Conservation (phyloP, 441 rosid genomes). For the Kokia cookei region DNA sequence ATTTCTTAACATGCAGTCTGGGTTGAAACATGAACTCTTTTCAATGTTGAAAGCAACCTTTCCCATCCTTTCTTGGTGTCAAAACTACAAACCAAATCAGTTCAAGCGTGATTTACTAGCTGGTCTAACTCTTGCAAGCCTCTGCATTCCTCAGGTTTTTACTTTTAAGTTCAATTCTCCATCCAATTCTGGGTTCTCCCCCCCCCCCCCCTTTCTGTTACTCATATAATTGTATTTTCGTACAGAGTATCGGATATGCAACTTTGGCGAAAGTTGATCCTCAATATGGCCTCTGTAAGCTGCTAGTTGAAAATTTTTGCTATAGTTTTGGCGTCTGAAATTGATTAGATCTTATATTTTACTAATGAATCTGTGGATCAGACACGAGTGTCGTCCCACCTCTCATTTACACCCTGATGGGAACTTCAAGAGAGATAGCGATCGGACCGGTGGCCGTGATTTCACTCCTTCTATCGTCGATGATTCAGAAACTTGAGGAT, state of each 20-base stretch:
- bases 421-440: conserved; percentile 88
- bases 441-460: conserved; percentile 96
- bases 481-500: conserved; percentile 56
- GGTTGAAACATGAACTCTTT: conserved; percentile 19
- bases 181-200: too few relatives aligned
- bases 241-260: conserved; percentile 87
- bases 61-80: conserved; percentile 68
- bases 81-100: conserved; percentile 42
- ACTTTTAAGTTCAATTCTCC: too few relatives aligned
- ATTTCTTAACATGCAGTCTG: conserved; percentile 30
- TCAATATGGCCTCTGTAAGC: conserved; percentile 89
- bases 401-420: conserved; percentile 79
- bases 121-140: conserved; percentile 93
- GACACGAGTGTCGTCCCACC: conserved; percentile 91
- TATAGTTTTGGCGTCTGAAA: background rate
- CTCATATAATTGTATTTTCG: background rate
- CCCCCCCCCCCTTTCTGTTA: background rate
- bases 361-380: conserved; percentile 15
- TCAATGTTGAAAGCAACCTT: conserved; percentile 39
- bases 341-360: background rate
- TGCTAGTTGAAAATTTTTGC: background rate
- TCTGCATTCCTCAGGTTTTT: conserved; percentile 87
- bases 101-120: conserved; percentile 80
- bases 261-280: conserved; percentile 93
- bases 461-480: conserved; percentile 73